Evolutionary conservation across 164 flowering plant species (phyloP).

Genomic region (Stephania cephalantha): DNA sequence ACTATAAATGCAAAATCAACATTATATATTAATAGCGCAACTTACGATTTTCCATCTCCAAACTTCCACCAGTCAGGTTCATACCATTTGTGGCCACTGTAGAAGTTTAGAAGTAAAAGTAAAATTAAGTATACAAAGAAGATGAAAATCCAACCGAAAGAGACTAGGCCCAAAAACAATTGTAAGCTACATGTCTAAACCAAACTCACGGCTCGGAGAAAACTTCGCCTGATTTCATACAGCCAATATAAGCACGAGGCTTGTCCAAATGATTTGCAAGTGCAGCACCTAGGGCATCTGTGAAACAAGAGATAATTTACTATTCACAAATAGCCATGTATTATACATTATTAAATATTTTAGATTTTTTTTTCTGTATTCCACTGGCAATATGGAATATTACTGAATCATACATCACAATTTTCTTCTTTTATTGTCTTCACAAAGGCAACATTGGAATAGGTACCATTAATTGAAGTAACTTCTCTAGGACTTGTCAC

Average conservation of each 20-base stretch:
- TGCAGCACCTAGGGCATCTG: constrained; percentile 72
- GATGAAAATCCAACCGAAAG: background rate
- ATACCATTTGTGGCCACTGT: constrained; percentile 87
- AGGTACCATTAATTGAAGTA: no score
- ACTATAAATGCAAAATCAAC: background rate
- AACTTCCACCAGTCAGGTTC: constrained; percentile 99
- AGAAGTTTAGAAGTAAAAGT: constrained; percentile 11
- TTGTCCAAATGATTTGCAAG: constrained; percentile 67
- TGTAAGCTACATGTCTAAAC: background rate
- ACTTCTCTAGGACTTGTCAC: no score
- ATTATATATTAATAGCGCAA: constrained; percentile 7
- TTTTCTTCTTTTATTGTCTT: background rate
- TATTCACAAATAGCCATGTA: background rate
- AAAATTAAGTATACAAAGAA: background rate
- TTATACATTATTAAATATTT: background rate
- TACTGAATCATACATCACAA: background rate
- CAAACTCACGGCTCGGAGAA: constrained; percentile 57
- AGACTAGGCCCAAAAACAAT: background rate
- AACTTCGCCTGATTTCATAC: constrained; percentile 90
- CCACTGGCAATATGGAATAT: background rate
- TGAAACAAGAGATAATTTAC: constrained; percentile 1
- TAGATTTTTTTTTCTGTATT: background rate
- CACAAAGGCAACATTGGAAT: no score
- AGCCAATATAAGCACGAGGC: constrained; percentile 85
- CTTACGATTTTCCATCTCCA: constrained; percentile 93